phyloP scores from a whole-genome alignment of 2,329 filamentous ascomycete genomes.

The Fusarium kyushuense region DNA sequence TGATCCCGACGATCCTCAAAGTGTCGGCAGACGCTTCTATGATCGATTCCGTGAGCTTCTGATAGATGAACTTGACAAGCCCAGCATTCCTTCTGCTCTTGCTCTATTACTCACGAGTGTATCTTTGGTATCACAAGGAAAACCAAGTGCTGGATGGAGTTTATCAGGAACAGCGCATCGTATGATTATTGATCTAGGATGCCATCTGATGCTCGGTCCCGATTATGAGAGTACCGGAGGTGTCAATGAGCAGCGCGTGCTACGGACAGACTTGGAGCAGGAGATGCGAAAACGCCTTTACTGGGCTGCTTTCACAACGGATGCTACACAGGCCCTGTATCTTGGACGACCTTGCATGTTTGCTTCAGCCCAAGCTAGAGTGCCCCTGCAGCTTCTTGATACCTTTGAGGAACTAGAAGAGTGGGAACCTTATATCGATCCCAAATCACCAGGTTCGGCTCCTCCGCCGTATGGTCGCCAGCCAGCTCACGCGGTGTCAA shows the following conservation, averaged over 20 bases:
- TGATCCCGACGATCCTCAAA: conserved; percentile 51
- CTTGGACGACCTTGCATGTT: conserved; percentile 52
- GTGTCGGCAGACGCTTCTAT: conserved; percentile 54
- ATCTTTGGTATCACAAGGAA: conserved; percentile 51
- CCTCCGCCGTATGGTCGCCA: conserved; percentile 46
- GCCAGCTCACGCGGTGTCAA: conserved; percentile 48
- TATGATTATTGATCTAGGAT: conserved; percentile 56
- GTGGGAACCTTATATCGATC: conserved; percentile 52
- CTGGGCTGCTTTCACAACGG: conserved; percentile 53
- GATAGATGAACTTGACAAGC: conserved; percentile 50
- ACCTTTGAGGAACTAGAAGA: conserved; percentile 53
- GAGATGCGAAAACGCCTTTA: conserved; percentile 53
- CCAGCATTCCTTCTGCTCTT: conserved; percentile 54
- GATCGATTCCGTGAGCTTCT: conserved; percentile 54
- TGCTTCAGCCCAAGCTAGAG: conserved; percentile 50
- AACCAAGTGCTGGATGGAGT: conserved; percentile 53
- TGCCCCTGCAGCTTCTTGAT: conserved; percentile 50
- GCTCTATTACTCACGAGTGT: conserved; percentile 52
- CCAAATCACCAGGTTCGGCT: conserved; percentile 44
- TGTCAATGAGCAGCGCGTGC: conserved; percentile 45
- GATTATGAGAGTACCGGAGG: conserved; percentile 46
- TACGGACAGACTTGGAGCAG: conserved; percentile 48
- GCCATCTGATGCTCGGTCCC: conserved; percentile 51
- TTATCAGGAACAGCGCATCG: conserved; percentile 54
- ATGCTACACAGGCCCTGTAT: conserved; percentile 52